Conservation (phyloP, 768 basidiomycete genomes). For the Mycena metata region DNA sequence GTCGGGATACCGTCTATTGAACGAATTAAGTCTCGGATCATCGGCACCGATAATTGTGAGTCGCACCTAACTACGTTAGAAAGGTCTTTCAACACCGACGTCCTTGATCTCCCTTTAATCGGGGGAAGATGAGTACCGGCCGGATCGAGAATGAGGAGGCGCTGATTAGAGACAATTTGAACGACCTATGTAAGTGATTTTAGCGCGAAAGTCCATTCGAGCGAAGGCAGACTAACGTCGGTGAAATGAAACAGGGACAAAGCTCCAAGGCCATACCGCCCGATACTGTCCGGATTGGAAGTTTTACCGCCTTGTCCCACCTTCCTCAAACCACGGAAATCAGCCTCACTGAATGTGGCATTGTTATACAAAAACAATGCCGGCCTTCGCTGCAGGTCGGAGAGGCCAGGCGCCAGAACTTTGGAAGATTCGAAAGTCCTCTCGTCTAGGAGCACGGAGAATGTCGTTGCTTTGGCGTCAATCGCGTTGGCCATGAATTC, state of each 20-base stretch:
- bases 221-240: conserved; percentile 38
- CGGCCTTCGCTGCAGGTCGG: conserved; percentile 29
- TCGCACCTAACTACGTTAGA: conserved; percentile 24
- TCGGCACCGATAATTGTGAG: background rate
- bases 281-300: conserved; percentile 42
- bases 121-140: conserved; percentile 41
- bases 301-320: conserved; percentile 47
- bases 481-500: conserved; percentile 49
- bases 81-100: conserved; percentile 21
- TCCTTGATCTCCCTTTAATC: conserved; percentile 25
- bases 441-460: conserved; percentile 40
- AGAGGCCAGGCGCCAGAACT: conserved; percentile 28
- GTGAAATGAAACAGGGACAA: conserved; percentile 48
- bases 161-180: conserved; percentile 41
- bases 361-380: conserved; percentile 48
- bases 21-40: background rate
- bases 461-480: conserved; percentile 43
- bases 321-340: conserved; percentile 45
- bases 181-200: conserved; percentile 37
- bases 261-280: conserved; percentile 48
- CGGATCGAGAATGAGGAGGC: conserved; percentile 46
- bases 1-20: conserved; percentile 31
- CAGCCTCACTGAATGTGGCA: conserved; percentile 40
- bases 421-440: conserved; percentile 29
- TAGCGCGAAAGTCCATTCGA: background rate